phyloP scores from a whole-genome alignment of 2,329 filamentous ascomycete species.

The Ophiocordyceps unilateralis region DNA sequence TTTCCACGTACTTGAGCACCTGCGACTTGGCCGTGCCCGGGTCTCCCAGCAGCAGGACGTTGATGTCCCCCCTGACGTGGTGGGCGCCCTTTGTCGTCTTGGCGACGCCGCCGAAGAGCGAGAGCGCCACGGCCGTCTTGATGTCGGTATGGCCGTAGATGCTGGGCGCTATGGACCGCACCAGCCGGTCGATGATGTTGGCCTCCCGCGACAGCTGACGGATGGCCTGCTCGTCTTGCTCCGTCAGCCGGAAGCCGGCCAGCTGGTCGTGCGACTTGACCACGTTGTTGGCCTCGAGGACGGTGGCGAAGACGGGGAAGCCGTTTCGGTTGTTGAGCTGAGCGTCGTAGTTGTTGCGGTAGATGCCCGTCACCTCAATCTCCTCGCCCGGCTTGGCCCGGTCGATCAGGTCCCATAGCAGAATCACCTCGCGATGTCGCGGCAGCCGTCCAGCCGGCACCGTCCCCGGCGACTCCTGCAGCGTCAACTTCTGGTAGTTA shows the following conservation, averaged over 20 bases:
- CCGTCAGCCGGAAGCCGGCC: conserved; percentile 85
- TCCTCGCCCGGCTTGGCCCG: conserved; percentile 94
- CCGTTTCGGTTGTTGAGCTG: conserved; percentile 97
- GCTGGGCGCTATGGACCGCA: conserved; percentile 85
- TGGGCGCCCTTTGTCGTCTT: conserved; percentile 83
- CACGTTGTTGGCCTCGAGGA: conserved; percentile 92
- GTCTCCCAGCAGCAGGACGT: conserved; percentile 87
- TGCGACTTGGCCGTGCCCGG: conserved; percentile 97
- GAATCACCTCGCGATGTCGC: conserved; percentile 81
- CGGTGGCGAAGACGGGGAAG: conserved; percentile 95
- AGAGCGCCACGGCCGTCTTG: conserved; percentile 90
- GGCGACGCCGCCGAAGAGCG: conserved; percentile 84
- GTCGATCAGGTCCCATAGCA: conserved; percentile 95
- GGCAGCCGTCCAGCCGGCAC: conserved; percentile 91
- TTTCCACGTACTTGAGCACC: conserved; percentile 92
- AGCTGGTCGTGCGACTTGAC: conserved; percentile 96
- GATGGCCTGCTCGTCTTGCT: conserved; percentile 87
- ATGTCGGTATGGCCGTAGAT: conserved; percentile 96
- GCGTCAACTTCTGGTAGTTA: conserved; percentile 94
- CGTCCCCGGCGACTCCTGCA: conserved; percentile 93
- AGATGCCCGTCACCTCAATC: conserved; percentile 90
- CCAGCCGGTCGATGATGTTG: conserved; percentile 80
- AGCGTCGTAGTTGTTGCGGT: conserved; percentile 95
- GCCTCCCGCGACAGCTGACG: conserved; percentile 76
- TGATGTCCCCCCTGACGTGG: conserved; percentile 91